Evolutionary conservation across 1,284 basidiomycete species (phyloP).

Genomic region (Fistulina hepatica): DNA sequence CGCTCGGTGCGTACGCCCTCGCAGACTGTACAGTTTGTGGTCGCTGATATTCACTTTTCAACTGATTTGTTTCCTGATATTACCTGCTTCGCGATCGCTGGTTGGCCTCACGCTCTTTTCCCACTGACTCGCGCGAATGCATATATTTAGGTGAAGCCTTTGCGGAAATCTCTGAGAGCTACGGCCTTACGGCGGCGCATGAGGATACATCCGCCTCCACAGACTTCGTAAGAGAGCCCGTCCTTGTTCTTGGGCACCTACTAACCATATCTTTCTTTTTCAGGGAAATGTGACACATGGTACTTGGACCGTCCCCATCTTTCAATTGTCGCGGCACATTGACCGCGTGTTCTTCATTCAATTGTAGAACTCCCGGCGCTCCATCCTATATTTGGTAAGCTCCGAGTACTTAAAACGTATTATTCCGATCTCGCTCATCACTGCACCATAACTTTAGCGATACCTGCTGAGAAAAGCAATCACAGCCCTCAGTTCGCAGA

Average conservation of each 20-base stretch:
- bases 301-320: slow-evolving; percentile 20
- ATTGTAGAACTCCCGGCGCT: slow-evolving; percentile 47
- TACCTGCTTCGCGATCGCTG: neutral
- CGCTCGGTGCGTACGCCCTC: neutral
- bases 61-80: neutral
- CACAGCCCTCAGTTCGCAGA: slow-evolving; percentile 55
- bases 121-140: slow-evolving; percentile 1
- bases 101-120: slow-evolving; percentile 12
- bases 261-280: slow-evolving; percentile 4
- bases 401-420: slow-evolving; percentile 6
- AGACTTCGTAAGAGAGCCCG: slow-evolving; percentile 43
- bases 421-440: slow-evolving; percentile 3
- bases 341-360: too few relatives aligned
- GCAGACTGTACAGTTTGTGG: neutral
- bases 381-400: slow-evolving; percentile 51
- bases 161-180: slow-evolving; percentile 30
- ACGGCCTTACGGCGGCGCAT: slow-evolving; percentile 25
- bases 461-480: slow-evolving; percentile 59
- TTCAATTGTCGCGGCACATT: too few relatives aligned
- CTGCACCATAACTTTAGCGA: slow-evolving; percentile 32
- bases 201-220: slow-evolving; percentile 42
- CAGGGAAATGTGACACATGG: slow-evolving; percentile 64
- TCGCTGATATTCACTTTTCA: neutral
- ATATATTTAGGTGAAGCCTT: slow-evolving; percentile 34
- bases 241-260: slow-evolving; percentile 4